These are phyloP conservation scores for Sporothrix pallida DNA, from an alignment of 2,329 filamentous ascomycete species.

Conservation along the genomic window DNA sequence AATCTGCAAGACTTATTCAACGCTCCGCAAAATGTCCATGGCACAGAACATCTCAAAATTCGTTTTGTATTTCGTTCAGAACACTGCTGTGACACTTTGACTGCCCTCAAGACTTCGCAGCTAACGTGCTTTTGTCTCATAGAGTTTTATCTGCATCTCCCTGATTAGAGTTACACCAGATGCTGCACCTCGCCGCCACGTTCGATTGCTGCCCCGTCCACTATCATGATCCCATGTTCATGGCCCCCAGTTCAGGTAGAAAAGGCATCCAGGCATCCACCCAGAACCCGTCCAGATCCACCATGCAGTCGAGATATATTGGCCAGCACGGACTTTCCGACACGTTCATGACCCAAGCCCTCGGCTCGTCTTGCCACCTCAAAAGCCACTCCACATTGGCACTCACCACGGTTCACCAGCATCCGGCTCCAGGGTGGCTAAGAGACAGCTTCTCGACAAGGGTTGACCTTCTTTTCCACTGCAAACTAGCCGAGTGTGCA, in stretches of 20 bases:
- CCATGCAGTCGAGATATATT: slow-evolving; percentile 16
- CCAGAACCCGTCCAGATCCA: neutral
- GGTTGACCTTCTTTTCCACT: neutral
- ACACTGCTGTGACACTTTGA: neutral
- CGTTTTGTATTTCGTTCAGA: too few relatives aligned
- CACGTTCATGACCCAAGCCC: slow-evolving; percentile 8
- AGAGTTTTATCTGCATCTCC: slow-evolving; percentile 3
- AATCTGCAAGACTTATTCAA: too few relatives aligned
- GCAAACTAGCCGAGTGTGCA: slow-evolving; percentile 33
- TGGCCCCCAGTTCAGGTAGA: neutral
- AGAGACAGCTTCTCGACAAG: neutral
- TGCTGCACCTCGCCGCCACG: slow-evolving; percentile 33
- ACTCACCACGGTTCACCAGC: neutral
- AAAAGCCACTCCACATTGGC: neutral
- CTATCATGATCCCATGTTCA: neutral
- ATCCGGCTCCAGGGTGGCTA: neutral
- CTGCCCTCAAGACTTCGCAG: neutral
- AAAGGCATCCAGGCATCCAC: neutral
- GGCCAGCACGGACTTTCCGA: neutral
- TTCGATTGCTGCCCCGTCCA: neutral
- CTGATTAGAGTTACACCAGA: slow-evolving; percentile 29
- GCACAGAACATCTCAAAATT: too few relatives aligned
- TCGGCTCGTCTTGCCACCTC: slow-evolving; percentile 22
- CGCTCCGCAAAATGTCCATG: too few relatives aligned
- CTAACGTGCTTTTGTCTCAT: slow-evolving; percentile 23